A percentile compares a stretch with the other conserved stretches of the same genome.
Conservation (phyloP, 2,329 filamentous ascomycete species). For the Dryadomyces quercivorus region DNA sequence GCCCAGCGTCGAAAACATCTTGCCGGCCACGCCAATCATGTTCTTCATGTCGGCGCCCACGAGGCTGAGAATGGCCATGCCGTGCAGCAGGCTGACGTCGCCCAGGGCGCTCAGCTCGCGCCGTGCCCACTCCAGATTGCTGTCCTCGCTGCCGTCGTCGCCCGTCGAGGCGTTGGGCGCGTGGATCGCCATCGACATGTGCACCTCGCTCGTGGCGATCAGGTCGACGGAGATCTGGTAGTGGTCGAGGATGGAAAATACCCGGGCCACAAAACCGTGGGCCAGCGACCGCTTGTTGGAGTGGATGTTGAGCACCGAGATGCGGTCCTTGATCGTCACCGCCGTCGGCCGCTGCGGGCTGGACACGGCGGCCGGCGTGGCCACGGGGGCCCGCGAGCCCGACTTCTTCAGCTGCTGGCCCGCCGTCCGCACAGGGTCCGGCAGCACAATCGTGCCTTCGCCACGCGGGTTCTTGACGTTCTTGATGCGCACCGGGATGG, state of each 20-base stretch:
- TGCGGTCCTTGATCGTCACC: conserved; percentile 94
- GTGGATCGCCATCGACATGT: conserved; percentile 94
- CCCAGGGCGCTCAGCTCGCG: conserved; percentile 65
- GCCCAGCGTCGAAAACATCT: conserved; percentile 89
- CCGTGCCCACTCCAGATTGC: conserved; percentile 39
- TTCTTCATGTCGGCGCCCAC: conserved; percentile 96
- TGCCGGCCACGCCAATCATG: conserved; percentile 86
- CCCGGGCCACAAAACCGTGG: conserved; percentile 88
- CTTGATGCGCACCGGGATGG: conserved; percentile 80
- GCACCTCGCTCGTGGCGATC: conserved; percentile 92
- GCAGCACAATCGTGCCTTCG: conserved; percentile 70
- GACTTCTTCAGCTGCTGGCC: conserved; percentile 43
- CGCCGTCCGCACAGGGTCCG: conserved; percentile 48
- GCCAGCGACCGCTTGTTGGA: conserved; percentile 94
- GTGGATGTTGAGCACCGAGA: conserved; percentile 95
- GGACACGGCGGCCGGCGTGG: neutral
- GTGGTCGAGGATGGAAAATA: conserved; percentile 82
- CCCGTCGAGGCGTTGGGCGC: conserved; percentile 46
- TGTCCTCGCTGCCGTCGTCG: conserved; percentile 19
- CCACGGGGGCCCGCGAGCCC: neutral
- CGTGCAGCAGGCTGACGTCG: conserved; percentile 76
- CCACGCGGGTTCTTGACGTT: conserved; percentile 80
- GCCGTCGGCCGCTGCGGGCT: conserved; percentile 67
- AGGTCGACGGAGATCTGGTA: conserved; percentile 86
- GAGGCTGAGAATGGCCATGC: conserved; percentile 92